phyloP scores from a whole-genome alignment of 2,329 filamentous ascomycete genomes.

The Diaporthe capsici region DNA sequence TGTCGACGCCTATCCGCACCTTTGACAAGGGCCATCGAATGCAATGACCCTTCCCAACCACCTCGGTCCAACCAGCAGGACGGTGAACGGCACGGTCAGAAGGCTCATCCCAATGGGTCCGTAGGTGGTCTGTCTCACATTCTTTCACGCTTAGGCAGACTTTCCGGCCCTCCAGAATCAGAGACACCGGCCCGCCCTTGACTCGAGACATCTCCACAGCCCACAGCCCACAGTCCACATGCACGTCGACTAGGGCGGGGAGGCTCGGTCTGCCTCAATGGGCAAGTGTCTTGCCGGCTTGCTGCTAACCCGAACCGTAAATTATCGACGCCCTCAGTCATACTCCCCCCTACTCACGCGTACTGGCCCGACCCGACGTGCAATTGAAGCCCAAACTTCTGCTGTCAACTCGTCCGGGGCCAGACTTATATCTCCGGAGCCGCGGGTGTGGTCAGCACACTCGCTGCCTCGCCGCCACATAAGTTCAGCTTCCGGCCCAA shows the following conservation, averaged over 20 bases:
- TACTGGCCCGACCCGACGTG: not conserved
- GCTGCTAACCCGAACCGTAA: slow-evolving; percentile 18
- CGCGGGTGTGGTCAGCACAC: not conserved
- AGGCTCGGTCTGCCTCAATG: slow-evolving; percentile 33
- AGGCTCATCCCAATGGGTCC: slow-evolving; percentile 20
- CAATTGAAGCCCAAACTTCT: not conserved
- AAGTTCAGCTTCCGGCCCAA: slow-evolving; percentile 23
- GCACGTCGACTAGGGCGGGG: slow-evolving; percentile 29
- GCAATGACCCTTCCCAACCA: not conserved
- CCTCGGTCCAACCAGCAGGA: not conserved
- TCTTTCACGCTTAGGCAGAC: slow-evolving; percentile 3
- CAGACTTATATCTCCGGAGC: slow-evolving; percentile 8
- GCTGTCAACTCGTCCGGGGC: not conserved
- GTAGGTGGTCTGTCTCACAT: slow-evolving; percentile 3
- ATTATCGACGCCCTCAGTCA: not conserved
- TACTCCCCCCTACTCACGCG: not conserved
- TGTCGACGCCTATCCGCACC: not conserved
- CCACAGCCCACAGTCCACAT: slow-evolving; percentile 26
- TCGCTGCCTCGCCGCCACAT: slow-evolving; percentile 18
- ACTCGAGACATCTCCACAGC: slow-evolving; percentile 36
- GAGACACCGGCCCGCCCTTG: slow-evolving; percentile 35
- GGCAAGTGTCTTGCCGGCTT: slow-evolving; percentile 29
- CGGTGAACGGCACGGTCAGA: slow-evolving; percentile 7
- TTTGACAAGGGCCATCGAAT: not conserved
- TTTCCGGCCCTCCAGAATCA: slow-evolving; percentile 33